Conservation (phyloP, 2,329 filamentous ascomycete species). For the Diaporthe longicolla region DNA sequence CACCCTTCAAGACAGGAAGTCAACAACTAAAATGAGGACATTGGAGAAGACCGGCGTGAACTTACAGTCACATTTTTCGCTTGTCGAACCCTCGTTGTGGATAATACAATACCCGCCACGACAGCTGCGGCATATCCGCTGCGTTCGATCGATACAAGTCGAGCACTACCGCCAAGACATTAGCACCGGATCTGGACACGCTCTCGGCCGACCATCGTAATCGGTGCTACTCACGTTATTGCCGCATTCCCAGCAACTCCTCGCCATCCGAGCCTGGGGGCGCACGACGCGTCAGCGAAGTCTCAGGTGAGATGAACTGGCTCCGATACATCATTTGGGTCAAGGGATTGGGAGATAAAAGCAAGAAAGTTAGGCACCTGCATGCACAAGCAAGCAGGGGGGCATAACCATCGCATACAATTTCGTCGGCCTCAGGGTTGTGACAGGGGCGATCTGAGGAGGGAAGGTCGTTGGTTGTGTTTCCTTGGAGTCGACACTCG, state of each 20-base stretch:
- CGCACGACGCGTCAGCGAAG: slow-evolving; percentile 29
- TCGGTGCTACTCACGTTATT: slow-evolving; percentile 71
- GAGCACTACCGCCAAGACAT: slow-evolving; percentile 70
- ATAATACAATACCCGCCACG: slow-evolving; percentile 85
- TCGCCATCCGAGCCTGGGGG: slow-evolving; percentile 69
- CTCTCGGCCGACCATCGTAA: not conserved
- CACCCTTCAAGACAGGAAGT: slow-evolving; percentile 36
- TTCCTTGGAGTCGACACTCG: slow-evolving; percentile 26
- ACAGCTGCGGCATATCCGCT: slow-evolving; percentile 80
- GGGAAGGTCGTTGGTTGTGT: slow-evolving; percentile 20
- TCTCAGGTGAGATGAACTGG: slow-evolving; percentile 28
- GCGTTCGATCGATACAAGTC: slow-evolving; percentile 79
- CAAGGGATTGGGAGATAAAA: not conserved
- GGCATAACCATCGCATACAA: slow-evolving; percentile 45
- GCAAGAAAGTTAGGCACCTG: slow-evolving; percentile 29
- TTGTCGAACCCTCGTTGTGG: slow-evolving; percentile 85
- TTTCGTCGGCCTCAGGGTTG: slow-evolving; percentile 39
- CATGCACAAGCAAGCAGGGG: slow-evolving; percentile 44
- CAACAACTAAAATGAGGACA: not conserved
- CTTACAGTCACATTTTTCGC: slow-evolving; percentile 64
- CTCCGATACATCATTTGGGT: not conserved
- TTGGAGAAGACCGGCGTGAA: slow-evolving; percentile 38
- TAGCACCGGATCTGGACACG: slow-evolving; percentile 24
- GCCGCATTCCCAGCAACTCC: slow-evolving; percentile 89
- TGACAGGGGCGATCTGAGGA: slow-evolving; percentile 26